phyloP scores from a whole-genome alignment of 331 rosid genomes.

The Quercus phellos region DNA sequence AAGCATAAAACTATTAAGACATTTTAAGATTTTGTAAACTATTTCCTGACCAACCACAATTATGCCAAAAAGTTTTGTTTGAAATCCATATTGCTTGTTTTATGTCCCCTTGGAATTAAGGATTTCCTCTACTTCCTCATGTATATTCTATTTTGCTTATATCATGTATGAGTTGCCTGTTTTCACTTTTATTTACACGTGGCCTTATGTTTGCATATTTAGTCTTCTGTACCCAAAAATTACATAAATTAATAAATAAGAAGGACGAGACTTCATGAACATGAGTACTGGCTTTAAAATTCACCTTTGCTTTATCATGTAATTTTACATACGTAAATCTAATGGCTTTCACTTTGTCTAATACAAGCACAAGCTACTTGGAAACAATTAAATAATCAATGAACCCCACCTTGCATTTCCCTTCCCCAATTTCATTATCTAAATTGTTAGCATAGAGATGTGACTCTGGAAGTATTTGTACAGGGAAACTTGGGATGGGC shows the following conservation, averaged over 20 bases:
- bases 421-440: neutral
- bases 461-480: neutral
- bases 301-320: neutral
- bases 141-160: neutral
- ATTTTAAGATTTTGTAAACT: neutral
- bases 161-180: neutral
- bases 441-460: neutral
- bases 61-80: neutral
- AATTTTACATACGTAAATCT: neutral
- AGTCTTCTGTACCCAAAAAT: too few relatives aligned
- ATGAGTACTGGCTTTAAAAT: neutral
- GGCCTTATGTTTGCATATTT: too few relatives aligned
- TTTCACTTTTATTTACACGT: neutral
- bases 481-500: constrained; percentile 98
- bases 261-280: neutral
- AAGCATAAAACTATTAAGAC: neutral
- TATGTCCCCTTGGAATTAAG: neutral
- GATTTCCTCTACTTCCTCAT: neutral
- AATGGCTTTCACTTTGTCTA: neutral
- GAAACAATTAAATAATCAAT: neutral
- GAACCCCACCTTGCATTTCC: neutral
- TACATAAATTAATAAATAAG: too few relatives aligned
- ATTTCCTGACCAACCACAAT: neutral
- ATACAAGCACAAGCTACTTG: neutral
- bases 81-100: neutral